These are phyloP conservation scores for Nothopassalora personata DNA, from an alignment of 2,329 filamentous ascomycete species.

Conservation along the genomic window DNA sequence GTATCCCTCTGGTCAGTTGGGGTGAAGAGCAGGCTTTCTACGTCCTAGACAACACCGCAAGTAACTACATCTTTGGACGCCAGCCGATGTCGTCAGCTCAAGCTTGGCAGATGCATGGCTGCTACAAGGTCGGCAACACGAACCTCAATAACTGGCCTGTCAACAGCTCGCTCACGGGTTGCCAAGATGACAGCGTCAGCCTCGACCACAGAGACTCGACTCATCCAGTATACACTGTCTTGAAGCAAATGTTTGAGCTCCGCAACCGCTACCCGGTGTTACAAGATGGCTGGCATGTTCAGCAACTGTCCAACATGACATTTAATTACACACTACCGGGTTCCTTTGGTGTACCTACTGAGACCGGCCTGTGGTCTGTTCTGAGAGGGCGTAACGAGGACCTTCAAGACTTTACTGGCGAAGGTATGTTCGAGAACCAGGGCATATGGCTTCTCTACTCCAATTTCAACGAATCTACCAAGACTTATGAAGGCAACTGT, in stretches of 20 bases:
- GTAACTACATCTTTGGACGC: slow-evolving; percentile 61
- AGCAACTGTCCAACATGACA: slow-evolving; percentile 54
- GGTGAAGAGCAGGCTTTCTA: slow-evolving; percentile 64
- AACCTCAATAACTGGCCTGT: slow-evolving; percentile 57
- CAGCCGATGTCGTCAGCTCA: slow-evolving; percentile 57
- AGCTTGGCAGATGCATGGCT: slow-evolving; percentile 62
- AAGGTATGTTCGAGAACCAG: slow-evolving; percentile 40
- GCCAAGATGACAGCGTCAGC: slow-evolving; percentile 52
- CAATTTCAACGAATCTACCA: slow-evolving; percentile 44
- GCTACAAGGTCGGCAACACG: slow-evolving; percentile 52
- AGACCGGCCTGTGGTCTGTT: slow-evolving; percentile 58
- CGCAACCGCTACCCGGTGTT: slow-evolving; percentile 52
- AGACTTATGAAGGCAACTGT: slow-evolving; percentile 55
- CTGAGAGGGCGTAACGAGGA: slow-evolving; percentile 46
- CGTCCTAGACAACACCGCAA: slow-evolving; percentile 57
- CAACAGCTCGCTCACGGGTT: slow-evolving; percentile 50
- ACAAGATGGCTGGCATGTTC: slow-evolving; percentile 54
- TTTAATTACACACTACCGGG: slow-evolving; percentile 48
- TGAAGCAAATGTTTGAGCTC: slow-evolving; percentile 59
- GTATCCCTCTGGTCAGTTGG: slow-evolving; percentile 57
- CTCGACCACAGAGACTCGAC: slow-evolving; percentile 60
- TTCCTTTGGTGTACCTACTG: slow-evolving; percentile 49
- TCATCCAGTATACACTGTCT: slow-evolving; percentile 55
- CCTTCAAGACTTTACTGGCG: slow-evolving; percentile 48
- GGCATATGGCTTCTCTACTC: slow-evolving; percentile 50